A percentile compares a stretch with the other conserved stretches of the same genome.
These are phyloP conservation scores for Populus euphratica DNA, from an alignment of 345 rosid genomes.

Conservation along the genomic window DNA sequence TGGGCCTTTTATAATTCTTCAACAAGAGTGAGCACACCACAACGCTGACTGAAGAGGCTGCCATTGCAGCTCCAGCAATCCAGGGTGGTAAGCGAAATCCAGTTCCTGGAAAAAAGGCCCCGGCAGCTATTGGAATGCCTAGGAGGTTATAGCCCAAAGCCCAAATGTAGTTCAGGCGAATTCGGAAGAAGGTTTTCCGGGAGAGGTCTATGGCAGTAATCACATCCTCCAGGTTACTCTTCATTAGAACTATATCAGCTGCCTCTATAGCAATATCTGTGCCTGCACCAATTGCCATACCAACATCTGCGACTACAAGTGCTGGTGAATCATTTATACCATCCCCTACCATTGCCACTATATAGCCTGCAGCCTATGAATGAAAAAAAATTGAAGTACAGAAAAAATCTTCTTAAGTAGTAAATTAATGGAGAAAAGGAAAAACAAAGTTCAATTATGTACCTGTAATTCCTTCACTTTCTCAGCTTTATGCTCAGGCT, in stretches of 20 bases:
- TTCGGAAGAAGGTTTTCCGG: constrained; percentile 70
- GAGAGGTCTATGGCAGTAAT: constrained; percentile 92
- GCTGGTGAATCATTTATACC: constrained; percentile 95
- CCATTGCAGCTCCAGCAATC: constrained; percentile 99
- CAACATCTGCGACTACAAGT: constrained; percentile 88
- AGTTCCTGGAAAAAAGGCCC: constrained; percentile 62
- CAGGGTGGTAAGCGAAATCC: constrained; percentile 85
- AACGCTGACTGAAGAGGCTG: constrained; percentile 92
- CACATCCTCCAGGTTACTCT: constrained; percentile 89
- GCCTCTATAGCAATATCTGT: constrained; percentile 95
- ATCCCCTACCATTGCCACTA: constrained; percentile 95
- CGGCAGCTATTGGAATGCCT: constrained; percentile 85
- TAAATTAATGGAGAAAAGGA: neutral
- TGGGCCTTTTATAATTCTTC: constrained; percentile 67
- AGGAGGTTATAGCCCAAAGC: constrained; percentile 84
- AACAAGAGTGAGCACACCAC: constrained; percentile 83
- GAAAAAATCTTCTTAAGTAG: neutral
- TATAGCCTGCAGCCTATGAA: constrained; percentile 54
- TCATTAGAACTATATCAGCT: constrained; percentile 92
- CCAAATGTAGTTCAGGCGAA: constrained; percentile 90
- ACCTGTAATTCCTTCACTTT: constrained; percentile 85
- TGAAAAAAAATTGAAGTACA: neutral
- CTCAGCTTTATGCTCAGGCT: constrained; percentile 88
- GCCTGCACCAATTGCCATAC: constrained; percentile 98
- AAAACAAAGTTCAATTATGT: neutral